Evolutionary conservation across 2,329 filamentous ascomycete genomes (phyloP).

Genomic region (Epicoccum sorghinum): DNA sequence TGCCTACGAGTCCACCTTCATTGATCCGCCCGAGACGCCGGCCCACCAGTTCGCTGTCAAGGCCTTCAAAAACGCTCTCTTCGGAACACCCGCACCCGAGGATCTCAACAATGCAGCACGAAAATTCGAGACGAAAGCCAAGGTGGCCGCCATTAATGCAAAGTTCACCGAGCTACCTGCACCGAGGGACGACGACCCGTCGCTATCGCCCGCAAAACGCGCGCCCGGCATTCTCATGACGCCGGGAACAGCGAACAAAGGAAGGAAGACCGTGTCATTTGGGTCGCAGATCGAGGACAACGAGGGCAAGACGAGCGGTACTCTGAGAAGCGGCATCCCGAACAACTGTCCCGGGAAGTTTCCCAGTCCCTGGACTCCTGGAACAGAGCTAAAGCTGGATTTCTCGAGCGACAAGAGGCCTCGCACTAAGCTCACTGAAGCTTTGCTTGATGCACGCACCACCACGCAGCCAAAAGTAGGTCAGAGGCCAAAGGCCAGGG

Average conservation of each 20-base stretch:
- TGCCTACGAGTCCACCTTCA: constrained; percentile 48
- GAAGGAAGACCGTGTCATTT: constrained; percentile 67
- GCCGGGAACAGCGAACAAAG: constrained; percentile 62
- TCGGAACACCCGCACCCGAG: constrained; percentile 65
- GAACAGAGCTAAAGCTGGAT: constrained; percentile 40
- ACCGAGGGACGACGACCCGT: constrained; percentile 28
- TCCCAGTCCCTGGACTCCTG: constrained; percentile 59
- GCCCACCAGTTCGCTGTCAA: constrained; percentile 71
- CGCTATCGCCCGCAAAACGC: constrained; percentile 62
- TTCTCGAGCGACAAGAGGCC: constrained; percentile 40
- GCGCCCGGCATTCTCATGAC: constrained; percentile 67
- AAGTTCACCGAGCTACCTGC: constrained; percentile 26
- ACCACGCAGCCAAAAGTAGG: constrained; percentile 42
- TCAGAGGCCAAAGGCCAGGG: constrained; percentile 45
- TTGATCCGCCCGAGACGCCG: constrained; percentile 67
- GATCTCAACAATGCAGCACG: constrained; percentile 42
- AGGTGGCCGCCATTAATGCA: constrained; percentile 31
- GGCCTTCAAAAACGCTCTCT: constrained; percentile 69
- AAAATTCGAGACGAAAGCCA: constrained; percentile 35
- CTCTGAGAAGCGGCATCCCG: constrained; percentile 55
- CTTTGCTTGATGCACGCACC: constrained; percentile 53
- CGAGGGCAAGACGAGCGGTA: constrained; percentile 56
- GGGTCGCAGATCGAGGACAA: constrained; percentile 63
- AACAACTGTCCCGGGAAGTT: constrained; percentile 56
- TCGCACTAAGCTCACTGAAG: constrained; percentile 53